Conservation (phyloP, 352 stramenopile species). For the Pythium aquatile region DNA sequence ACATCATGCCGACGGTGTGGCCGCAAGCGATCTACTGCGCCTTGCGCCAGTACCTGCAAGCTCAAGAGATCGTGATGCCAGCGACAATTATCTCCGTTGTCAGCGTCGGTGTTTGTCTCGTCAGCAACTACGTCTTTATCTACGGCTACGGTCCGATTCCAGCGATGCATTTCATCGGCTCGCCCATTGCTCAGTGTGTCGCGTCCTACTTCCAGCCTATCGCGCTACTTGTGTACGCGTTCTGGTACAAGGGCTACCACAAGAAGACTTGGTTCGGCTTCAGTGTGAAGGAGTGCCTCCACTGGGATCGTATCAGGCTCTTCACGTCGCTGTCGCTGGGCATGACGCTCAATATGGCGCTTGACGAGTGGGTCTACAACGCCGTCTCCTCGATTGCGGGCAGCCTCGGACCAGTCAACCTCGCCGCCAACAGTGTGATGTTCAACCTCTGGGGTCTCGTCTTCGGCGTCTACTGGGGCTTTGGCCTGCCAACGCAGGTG, state of each 20-base stretch:
- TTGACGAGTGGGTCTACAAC: slow-evolving; percentile 85
- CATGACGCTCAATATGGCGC: slow-evolving; percentile 76
- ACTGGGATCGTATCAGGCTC: slow-evolving; percentile 59
- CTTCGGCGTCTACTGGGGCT: slow-evolving; percentile 84
- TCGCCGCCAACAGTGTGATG: slow-evolving; percentile 80
- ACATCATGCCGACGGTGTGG: slow-evolving; percentile 59
- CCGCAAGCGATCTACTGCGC: slow-evolving; percentile 71
- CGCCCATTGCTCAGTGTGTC: slow-evolving; percentile 65
- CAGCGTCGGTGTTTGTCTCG: slow-evolving; percentile 60
- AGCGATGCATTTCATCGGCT: slow-evolving; percentile 68
- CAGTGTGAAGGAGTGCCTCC: slow-evolving; percentile 47
- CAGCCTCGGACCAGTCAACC: slow-evolving; percentile 51
- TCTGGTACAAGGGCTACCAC: slow-evolving; percentile 81
- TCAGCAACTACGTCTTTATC: slow-evolving; percentile 79
- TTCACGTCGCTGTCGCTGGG: slow-evolving; percentile 66
- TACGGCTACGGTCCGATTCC: slow-evolving; percentile 65
- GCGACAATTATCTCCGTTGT: slow-evolving; percentile 76
- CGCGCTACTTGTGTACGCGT: slow-evolving; percentile 66
- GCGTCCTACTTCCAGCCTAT: slow-evolving; percentile 73
- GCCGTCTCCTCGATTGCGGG: slow-evolving; percentile 69
- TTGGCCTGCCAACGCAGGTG: slow-evolving; percentile 78
- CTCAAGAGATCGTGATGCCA: slow-evolving; percentile 77
- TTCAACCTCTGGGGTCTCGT: slow-evolving; percentile 84
- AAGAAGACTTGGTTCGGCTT: slow-evolving; percentile 79
- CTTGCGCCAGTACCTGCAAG: slow-evolving; percentile 75